phyloP scores from a whole-genome alignment of 371 early-diverging fungal genomes.

The Syncephalastrum monosporum region DNA sequence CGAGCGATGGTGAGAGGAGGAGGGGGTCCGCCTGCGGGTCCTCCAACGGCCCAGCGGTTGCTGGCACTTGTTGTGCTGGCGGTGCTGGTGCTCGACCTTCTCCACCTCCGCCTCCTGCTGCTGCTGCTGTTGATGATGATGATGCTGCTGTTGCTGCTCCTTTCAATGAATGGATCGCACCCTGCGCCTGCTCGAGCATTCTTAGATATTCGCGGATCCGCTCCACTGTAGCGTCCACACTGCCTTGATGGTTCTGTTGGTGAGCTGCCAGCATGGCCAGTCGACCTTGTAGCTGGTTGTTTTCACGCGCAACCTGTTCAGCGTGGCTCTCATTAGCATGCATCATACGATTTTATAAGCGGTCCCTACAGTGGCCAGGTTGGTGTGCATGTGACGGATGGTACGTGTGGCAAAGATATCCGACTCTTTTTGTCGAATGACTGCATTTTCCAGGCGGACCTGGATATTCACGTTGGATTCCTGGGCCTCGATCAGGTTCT shows the following conservation, averaged over 20 bases:
- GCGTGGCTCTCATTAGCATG: background rate
- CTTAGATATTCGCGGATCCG: conserved; percentile 34
- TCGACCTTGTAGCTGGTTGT: conserved; percentile 24
- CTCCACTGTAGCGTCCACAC: conserved; percentile 20
- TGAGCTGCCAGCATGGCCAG: conserved; percentile 22
- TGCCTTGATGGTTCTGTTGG: conserved; percentile 29
- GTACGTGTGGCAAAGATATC: conserved; percentile 54
- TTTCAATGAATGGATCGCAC: conserved; percentile 20
- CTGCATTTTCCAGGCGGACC: conserved; percentile 50
- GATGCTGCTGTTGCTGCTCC: conserved; percentile 2
- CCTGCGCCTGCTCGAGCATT: conserved; percentile 39
- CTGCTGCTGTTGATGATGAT: conserved; percentile 7
- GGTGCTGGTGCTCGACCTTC: no score
- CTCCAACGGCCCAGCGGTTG: no score
- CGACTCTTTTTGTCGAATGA: conserved; percentile 55
- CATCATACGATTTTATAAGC: conserved; percentile 1
- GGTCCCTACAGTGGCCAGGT: conserved; percentile 49
- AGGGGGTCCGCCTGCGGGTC: no score
- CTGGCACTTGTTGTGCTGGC: conserved; percentile 1
- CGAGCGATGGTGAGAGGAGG: background rate
- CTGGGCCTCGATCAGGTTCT: conserved; percentile 53
- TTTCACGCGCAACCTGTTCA: conserved; percentile 31
- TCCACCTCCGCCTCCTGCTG: background rate
- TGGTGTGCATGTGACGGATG: conserved; percentile 55
- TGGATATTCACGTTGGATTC: conserved; percentile 62